Evolutionary conservation across 2,329 filamentous ascomycete species (phyloP).

Genomic region (Gaeumannomyces sp.): DNA sequence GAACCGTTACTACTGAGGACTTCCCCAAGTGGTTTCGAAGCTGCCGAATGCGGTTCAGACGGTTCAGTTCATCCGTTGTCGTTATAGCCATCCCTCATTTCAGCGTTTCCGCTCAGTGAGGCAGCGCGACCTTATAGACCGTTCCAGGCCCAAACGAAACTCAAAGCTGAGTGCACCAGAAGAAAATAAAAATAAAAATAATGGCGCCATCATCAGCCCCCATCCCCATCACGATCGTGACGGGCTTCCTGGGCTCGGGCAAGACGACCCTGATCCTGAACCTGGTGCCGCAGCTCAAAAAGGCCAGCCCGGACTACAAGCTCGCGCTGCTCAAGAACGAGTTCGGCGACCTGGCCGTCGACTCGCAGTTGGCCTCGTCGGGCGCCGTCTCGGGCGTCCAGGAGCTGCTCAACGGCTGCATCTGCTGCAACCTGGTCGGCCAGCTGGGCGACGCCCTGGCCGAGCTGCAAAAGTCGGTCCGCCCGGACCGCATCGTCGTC

Average conservation of each 20-base stretch:
- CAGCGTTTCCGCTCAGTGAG: background rate
- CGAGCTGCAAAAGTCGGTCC: constrained; percentile 51
- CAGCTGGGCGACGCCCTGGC: constrained; percentile 75
- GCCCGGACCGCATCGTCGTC: constrained; percentile 82
- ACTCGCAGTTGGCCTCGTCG: constrained; percentile 82
- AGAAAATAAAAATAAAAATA: constrained; percentile 2
- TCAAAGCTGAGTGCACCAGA: background rate
- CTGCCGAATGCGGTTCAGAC: background rate
- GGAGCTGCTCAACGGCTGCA: constrained; percentile 93
- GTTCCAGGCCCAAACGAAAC: too few relatives aligned
- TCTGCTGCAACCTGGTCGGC: constrained; percentile 97
- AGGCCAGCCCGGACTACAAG: constrained; percentile 67
- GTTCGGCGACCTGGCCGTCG: constrained; percentile 89
- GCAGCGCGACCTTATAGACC: background rate
- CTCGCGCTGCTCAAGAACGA: constrained; percentile 97
- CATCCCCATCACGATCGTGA: constrained; percentile 90
- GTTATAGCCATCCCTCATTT: background rate
- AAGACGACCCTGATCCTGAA: constrained; percentile 96
- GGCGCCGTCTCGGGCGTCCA: constrained; percentile 81
- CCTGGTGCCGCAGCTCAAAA: constrained; percentile 80
- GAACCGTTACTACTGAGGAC: background rate
- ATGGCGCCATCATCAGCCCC: constrained; percentile 28
- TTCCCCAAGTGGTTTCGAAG: background rate
- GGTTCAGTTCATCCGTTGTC: background rate
- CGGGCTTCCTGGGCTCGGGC: constrained; percentile 90